Percentiles rank a stretch among this genome's conserved stretches.
Evolutionary conservation across 208 protist genomes (phyloP).

Genomic region (Vickermania spadyakhi): DNA sequence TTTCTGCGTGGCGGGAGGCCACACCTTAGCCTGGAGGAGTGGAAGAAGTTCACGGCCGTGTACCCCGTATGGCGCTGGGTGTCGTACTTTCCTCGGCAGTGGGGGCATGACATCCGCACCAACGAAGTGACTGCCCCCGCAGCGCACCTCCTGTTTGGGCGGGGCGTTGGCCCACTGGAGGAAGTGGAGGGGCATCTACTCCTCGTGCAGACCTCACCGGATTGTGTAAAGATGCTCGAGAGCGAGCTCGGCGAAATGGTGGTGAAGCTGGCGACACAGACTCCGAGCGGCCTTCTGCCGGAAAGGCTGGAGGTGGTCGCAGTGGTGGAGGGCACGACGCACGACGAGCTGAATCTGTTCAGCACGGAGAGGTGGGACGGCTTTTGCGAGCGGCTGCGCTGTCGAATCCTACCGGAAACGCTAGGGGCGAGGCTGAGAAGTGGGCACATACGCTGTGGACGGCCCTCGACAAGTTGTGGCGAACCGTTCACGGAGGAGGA

Average conservation of each 20-base stretch:
- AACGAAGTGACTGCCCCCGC: not conserved
- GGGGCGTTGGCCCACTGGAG: not conserved
- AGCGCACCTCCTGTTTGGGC: slow-evolving; percentile 16
- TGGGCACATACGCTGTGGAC: not conserved
- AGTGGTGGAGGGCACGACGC: slow-evolving; percentile 25
- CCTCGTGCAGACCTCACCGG: not conserved
- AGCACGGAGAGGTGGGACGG: not conserved
- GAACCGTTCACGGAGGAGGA: not conserved
- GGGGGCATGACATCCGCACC: slow-evolving; percentile 8
- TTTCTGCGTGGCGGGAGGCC: slow-evolving; percentile 11
- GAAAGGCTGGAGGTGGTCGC: slow-evolving; percentile 14
- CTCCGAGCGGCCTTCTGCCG: slow-evolving; percentile 14
- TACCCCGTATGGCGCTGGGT: slow-evolving; percentile 21
- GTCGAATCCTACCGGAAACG: not conserved
- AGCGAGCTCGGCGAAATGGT: slow-evolving; percentile 17
- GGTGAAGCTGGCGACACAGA: slow-evolving; percentile 8
- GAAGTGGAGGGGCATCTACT: not conserved
- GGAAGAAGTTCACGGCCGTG: not conserved
- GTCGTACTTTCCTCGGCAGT: slow-evolving; percentile 19
- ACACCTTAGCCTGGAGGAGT: not conserved
- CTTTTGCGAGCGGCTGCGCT: not conserved
- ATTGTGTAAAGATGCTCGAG: not conserved
- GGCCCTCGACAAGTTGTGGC: not conserved
- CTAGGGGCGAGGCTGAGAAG: not conserved
- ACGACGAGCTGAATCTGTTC: slow-evolving; percentile 27